phyloP scores from a whole-genome alignment of 2,329 filamentous ascomycete genomes.

The Aspergillus ruber region DNA sequence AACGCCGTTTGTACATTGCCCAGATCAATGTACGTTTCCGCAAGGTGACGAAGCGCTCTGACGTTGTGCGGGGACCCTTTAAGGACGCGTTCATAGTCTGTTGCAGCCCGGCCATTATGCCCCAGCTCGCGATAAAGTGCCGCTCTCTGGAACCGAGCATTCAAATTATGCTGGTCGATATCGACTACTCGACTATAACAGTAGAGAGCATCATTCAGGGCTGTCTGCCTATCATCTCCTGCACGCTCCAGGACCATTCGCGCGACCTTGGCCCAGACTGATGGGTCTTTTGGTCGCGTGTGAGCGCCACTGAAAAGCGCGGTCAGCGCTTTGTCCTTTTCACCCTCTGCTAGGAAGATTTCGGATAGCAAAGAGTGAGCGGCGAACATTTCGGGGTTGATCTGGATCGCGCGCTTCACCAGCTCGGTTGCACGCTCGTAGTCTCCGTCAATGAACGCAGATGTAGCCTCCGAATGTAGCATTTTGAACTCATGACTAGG shows the following conservation, averaged over 20 bases:
- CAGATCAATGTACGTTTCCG: slow-evolving; percentile 50
- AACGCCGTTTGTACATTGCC: slow-evolving; percentile 45
- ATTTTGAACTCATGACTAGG: slow-evolving; percentile 44
- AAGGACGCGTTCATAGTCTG: slow-evolving; percentile 51
- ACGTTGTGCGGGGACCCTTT: slow-evolving; percentile 49
- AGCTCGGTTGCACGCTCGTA: slow-evolving; percentile 39
- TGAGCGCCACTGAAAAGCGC: slow-evolving; percentile 55
- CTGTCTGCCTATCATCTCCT: slow-evolving; percentile 38
- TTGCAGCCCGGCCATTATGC: slow-evolving; percentile 41
- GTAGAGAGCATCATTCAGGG: slow-evolving; percentile 45
- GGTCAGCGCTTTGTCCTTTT: slow-evolving; percentile 50
- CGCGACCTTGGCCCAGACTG: slow-evolving; percentile 54
- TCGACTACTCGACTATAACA: slow-evolving; percentile 50
- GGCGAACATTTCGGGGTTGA: slow-evolving; percentile 58
- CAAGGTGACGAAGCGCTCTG: slow-evolving; percentile 50
- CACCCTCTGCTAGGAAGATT: slow-evolving; percentile 51
- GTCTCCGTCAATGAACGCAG: slow-evolving; percentile 44
- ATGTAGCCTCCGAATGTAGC: slow-evolving; percentile 42
- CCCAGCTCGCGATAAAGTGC: slow-evolving; percentile 49
- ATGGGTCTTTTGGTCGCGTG: slow-evolving; percentile 48
- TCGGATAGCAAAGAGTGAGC: slow-evolving; percentile 57
- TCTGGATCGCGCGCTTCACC: slow-evolving; percentile 45
- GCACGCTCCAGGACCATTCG: slow-evolving; percentile 47
- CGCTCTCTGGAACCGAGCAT: slow-evolving; percentile 50
- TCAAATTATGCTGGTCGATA: slow-evolving; percentile 47